Conservation (phyloP, 1,284 basidiomycete species). For the Dichomitus squalens region DNA sequence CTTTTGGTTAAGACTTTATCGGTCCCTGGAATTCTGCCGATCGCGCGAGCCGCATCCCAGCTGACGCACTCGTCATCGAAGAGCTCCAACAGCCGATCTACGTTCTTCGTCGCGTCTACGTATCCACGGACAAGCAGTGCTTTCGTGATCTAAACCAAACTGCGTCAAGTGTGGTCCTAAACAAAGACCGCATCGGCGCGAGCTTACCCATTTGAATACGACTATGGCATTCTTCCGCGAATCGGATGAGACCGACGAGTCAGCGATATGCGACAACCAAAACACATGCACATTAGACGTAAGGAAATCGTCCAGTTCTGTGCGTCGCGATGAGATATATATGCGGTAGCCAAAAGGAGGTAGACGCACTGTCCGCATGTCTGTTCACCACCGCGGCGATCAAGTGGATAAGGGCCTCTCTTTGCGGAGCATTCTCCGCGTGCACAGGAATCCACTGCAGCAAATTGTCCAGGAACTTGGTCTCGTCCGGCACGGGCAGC, state of each 20-base stretch:
- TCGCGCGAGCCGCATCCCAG: constrained; percentile 71
- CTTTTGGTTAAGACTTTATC: constrained; percentile 73
- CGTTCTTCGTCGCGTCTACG: constrained; percentile 54
- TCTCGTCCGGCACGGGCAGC: constrained; percentile 48
- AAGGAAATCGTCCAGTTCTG: constrained; percentile 33
- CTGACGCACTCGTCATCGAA: constrained; percentile 64
- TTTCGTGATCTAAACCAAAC: constrained; percentile 62
- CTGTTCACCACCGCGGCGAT: constrained; percentile 80
- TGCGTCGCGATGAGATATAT: too few relatives aligned
- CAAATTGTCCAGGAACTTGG: constrained; percentile 53
- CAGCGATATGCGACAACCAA: constrained; percentile 49
- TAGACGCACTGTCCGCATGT: constrained; percentile 54
- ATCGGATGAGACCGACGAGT: constrained; percentile 32
- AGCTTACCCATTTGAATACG: constrained; percentile 73
- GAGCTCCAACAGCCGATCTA: constrained; percentile 68
- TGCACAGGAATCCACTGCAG: constrained; percentile 59
- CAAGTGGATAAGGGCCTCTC: constrained; percentile 59
- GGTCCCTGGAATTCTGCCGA: constrained; percentile 65
- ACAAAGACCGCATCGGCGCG: not conserved
- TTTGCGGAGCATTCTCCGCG: constrained; percentile 58
- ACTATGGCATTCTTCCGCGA: constrained; percentile 56
- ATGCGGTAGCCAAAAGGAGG: not conserved
- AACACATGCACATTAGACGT: constrained; percentile 39
- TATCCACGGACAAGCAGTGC: constrained; percentile 80
- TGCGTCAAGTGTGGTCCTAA: constrained; percentile 19